phyloP scores from a whole-genome alignment of 495 filamentous ascomycete genomes.

The Penicillium lividum region DNA sequence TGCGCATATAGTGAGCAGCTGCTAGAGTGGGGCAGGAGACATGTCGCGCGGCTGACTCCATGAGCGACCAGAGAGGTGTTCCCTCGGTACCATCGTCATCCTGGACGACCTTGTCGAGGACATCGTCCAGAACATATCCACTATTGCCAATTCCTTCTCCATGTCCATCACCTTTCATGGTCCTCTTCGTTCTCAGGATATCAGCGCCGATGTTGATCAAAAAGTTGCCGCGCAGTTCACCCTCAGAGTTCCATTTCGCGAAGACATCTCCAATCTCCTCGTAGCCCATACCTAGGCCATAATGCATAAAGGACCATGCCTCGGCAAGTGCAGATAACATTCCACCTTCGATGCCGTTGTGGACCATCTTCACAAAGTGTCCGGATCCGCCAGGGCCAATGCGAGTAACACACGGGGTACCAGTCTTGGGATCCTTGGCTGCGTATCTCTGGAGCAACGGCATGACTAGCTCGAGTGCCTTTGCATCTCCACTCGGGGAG shows the following conservation, averaged over 20 bases:
- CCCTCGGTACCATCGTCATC: conserved; percentile 68
- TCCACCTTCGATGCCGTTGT: conserved; percentile 76
- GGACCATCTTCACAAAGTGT: conserved; percentile 78
- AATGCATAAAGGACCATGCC: conserved; percentile 65
- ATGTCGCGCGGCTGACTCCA: conserved; percentile 62
- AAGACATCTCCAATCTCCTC: conserved; percentile 78
- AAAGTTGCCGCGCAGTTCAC: conserved; percentile 61
- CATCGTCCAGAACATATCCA: conserved; percentile 59
- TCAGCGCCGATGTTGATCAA: conserved; percentile 64
- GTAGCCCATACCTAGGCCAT: conserved; percentile 58
- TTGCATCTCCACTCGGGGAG: conserved; percentile 62
- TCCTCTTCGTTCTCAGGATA: conserved; percentile 53
- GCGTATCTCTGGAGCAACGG: conserved; percentile 63
- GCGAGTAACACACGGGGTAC: conserved; percentile 61
- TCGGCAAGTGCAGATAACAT: conserved; percentile 65
- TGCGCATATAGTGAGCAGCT: conserved; percentile 63
- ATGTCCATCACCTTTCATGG: conserved; percentile 41
- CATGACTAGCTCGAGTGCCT: conserved; percentile 59
- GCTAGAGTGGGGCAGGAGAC: conserved; percentile 66
- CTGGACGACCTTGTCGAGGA: conserved; percentile 77
- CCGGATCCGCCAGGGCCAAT: conserved; percentile 65
- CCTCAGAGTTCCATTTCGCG: conserved; percentile 58
- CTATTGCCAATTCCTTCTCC: conserved; percentile 37
- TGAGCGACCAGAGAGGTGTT: conserved; percentile 65
- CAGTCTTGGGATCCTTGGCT: conserved; percentile 57